Percentiles rank a stretch among this genome's conserved stretches.
phyloP scores from a whole-genome alignment of 108 stramenopile species.

The Bacterosira constricta region DNA sequence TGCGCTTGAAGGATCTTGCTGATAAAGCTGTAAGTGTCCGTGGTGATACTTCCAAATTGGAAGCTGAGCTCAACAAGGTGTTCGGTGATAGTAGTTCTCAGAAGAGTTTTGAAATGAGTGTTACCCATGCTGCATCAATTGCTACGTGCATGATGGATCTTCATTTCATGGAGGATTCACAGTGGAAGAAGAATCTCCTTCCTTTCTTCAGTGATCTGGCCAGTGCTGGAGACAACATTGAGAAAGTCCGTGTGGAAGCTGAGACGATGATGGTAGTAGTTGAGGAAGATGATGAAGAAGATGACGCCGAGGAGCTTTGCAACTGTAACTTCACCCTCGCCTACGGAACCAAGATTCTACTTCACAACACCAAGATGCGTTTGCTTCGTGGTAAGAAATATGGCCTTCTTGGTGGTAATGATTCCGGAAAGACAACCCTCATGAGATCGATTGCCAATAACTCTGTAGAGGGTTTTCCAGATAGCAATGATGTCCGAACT shows the following conservation, averaged over 20 bases:
- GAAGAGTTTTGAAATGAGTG: slow-evolving; percentile 55
- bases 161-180: slow-evolving; percentile 88
- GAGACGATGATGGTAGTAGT: slow-evolving; percentile 87
- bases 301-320: slow-evolving; percentile 98
- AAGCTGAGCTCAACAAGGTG: slow-evolving; percentile 67
- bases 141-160: slow-evolving; percentile 92
- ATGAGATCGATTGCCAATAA: slow-evolving; percentile 99
- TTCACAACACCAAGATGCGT: slow-evolving; percentile 99
- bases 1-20: slow-evolving; percentile 82
- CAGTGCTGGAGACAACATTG: slow-evolving; percentile 66
- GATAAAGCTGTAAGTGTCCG: slow-evolving; percentile 82
- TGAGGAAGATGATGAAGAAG: slow-evolving; percentile 95
- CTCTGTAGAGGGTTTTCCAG: slow-evolving; percentile 99
- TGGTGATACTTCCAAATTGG: slow-evolving; percentile 86
- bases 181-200: slow-evolving; percentile 86
- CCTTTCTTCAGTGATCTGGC: slow-evolving; percentile 65
- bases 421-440: slow-evolving; percentile 99
- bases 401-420: slow-evolving; percentile 98
- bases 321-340: slow-evolving; percentile 99
- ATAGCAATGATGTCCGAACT: slow-evolving; percentile 92
- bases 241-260: slow-evolving; percentile 84
- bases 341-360: slow-evolving; percentile 99
- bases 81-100: slow-evolving; percentile 55
- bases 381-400: slow-evolving; percentile 97
- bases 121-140: slow-evolving; percentile 74